These are phyloP conservation scores for Penicillium sp. DNA, from an alignment of 2,329 filamentous ascomycete genomes.

Conservation along the genomic window DNA sequence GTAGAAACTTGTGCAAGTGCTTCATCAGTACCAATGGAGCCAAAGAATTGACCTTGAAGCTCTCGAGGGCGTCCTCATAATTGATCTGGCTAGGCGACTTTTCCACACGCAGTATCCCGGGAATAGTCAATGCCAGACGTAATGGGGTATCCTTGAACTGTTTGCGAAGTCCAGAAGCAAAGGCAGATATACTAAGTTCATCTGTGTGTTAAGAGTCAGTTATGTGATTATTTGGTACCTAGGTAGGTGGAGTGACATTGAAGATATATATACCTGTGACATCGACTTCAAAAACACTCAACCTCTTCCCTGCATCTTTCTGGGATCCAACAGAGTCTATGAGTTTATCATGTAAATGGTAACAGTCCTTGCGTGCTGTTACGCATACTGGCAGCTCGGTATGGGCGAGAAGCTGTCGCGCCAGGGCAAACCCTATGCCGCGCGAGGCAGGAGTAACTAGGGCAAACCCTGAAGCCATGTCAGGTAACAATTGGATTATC, in stretches of 20 bases:
- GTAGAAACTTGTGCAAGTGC: slow-evolving; percentile 67
- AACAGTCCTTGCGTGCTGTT: slow-evolving; percentile 54
- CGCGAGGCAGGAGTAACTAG: slow-evolving; percentile 56
- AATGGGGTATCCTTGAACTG: slow-evolving; percentile 58
- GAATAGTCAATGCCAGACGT: slow-evolving; percentile 65
- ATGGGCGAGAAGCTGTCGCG: slow-evolving; percentile 54
- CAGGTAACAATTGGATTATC: not conserved
- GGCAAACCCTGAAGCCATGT: slow-evolving; percentile 7
- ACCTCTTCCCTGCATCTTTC: not conserved
- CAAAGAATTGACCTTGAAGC: slow-evolving; percentile 69
- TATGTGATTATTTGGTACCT: too few relatives aligned
- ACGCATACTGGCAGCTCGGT: slow-evolving; percentile 57
- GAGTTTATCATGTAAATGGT: slow-evolving; percentile 47
- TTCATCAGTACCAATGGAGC: slow-evolving; percentile 74
- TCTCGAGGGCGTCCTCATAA: slow-evolving; percentile 58
- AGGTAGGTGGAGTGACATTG: too few relatives aligned
- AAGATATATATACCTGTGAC: slow-evolving; percentile 11
- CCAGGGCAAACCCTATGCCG: slow-evolving; percentile 61
- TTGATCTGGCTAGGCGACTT: slow-evolving; percentile 65
- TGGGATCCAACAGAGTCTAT: slow-evolving; percentile 31
- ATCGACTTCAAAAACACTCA: slow-evolving; percentile 5
- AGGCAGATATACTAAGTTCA: slow-evolving; percentile 57
- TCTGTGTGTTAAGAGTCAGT: slow-evolving; percentile 38
- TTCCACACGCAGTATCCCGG: slow-evolving; percentile 70
- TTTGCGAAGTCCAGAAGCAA: slow-evolving; percentile 52